Evolutionary conservation across 2,329 filamentous ascomycete genomes (phyloP).

Genomic region (Aspergillus versicolor): DNA sequence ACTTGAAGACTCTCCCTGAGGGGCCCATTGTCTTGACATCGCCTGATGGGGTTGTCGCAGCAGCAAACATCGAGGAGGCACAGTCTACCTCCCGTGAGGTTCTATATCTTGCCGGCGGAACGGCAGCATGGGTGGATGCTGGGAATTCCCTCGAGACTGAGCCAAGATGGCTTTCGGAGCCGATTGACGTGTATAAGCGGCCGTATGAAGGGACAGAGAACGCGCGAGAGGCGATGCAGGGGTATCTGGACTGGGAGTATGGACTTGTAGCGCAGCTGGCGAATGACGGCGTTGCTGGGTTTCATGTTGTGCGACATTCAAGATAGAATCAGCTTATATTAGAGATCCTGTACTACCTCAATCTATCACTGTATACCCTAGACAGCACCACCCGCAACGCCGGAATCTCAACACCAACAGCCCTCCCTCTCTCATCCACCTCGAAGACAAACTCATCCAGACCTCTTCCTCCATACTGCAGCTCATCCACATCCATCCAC

Average conservation of each 20-base stretch:
- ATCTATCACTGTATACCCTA: too few species aligned
- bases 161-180: background rate
- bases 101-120: background rate
- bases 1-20: background rate
- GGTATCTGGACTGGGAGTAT: background rate
- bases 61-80: background rate
- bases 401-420: slow-evolving; percentile 21
- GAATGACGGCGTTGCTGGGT: background rate
- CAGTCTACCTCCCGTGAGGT: background rate
- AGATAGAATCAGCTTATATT: too few species aligned
- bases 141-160: background rate
- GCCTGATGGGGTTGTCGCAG: background rate
- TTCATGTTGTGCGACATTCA: background rate
- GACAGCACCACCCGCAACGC: background rate
- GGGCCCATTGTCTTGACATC: background rate
- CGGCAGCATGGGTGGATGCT: background rate
- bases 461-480: slow-evolving; percentile 17
- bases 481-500: slow-evolving; percentile 25
- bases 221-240: background rate
- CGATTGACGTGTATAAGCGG: background rate
- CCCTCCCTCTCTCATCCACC: slow-evolving; percentile 18
- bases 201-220: background rate
- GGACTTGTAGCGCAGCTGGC: background rate
- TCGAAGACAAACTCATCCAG: slow-evolving; percentile 28
- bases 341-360: too few species aligned